phyloP scores from a whole-genome alignment of 2,329 filamentous ascomycete species.

The Ceratocystis variospora region DNA sequence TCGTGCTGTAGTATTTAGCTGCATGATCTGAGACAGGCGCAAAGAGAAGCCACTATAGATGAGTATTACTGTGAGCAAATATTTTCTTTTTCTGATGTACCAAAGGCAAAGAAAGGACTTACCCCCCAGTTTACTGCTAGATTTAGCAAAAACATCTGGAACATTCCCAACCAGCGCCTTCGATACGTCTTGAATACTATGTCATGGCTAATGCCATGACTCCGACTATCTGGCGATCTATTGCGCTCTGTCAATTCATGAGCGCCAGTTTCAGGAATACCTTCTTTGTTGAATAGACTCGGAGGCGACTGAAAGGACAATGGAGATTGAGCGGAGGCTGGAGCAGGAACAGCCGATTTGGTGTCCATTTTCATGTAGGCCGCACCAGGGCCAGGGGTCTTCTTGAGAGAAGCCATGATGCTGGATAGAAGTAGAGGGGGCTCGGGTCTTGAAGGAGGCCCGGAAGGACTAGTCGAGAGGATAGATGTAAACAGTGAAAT shows the following conservation, averaged over 20 bases:
- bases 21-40: slow-evolving; percentile 66
- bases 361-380: slow-evolving; percentile 14
- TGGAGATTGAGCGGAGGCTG: not conserved
- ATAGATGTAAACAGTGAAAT: not conserved
- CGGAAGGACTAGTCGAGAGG: not conserved
- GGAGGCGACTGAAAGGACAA: not conserved
- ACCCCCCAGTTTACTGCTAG: slow-evolving; percentile 93
- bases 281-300: slow-evolving; percentile 7
- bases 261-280: not conserved
- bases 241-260: slow-evolving; percentile 4
- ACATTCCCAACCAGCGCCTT: slow-evolving; percentile 75
- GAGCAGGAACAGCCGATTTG: not conserved
- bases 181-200: slow-evolving; percentile 47
- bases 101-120: slow-evolving; percentile 29
- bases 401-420: slow-evolving; percentile 6
- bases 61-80: slow-evolving; percentile 10
- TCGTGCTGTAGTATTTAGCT: slow-evolving; percentile 60
- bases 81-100: not conserved
- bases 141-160: slow-evolving; percentile 75
- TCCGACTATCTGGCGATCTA: slow-evolving; percentile 8
- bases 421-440: not conserved
- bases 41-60: slow-evolving; percentile 72
- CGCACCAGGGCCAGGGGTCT: not conserved
- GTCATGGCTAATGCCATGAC: slow-evolving; percentile 4
- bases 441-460: not conserved